These are phyloP conservation scores for Ganoderma multipileum DNA, from an alignment of 1,284 basidiomycete genomes.

Conservation along the genomic window DNA sequence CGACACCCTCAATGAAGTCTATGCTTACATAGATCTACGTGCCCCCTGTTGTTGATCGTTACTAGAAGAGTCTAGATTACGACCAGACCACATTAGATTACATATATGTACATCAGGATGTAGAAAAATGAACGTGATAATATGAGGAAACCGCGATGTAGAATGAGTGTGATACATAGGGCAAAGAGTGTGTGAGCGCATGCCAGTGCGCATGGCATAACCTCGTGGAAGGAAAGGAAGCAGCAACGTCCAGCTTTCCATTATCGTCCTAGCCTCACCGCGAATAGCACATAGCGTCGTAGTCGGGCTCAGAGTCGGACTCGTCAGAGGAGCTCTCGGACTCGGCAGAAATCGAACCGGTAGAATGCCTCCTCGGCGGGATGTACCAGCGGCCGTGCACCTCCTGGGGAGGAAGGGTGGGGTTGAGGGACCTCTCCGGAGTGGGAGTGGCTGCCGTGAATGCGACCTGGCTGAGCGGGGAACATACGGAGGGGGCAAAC, in stretches of 20 bases:
- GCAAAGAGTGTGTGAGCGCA: neutral
- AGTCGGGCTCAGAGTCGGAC: constrained; percentile 16
- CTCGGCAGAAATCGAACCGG: constrained; percentile 3
- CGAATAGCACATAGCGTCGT: neutral
- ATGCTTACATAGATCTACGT: neutral
- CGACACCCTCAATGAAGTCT: too few relatives aligned
- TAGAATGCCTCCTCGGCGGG: constrained; percentile 14
- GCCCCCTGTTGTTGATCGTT: neutral
- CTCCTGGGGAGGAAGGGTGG: neutral
- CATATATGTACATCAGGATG: neutral
- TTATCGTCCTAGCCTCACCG: neutral
- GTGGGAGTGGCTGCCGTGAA: constrained; percentile 13
- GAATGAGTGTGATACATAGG: neutral
- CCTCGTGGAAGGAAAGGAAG: neutral
- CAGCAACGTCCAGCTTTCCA: too few relatives aligned
- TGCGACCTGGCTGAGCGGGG: constrained; percentile 21
- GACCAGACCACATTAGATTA: neutral
- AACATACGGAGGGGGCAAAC: constrained; percentile 17
- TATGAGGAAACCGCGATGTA: neutral
- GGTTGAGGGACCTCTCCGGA: neutral
- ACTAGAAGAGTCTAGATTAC: neutral
- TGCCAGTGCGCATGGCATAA: neutral
- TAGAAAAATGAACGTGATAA: neutral
- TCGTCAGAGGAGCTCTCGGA: constrained; percentile 22
- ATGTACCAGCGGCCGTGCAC: neutral